Conservation (phyloP, 768 basidiomycete genomes). For the Pleurotus sapidus region DNA sequence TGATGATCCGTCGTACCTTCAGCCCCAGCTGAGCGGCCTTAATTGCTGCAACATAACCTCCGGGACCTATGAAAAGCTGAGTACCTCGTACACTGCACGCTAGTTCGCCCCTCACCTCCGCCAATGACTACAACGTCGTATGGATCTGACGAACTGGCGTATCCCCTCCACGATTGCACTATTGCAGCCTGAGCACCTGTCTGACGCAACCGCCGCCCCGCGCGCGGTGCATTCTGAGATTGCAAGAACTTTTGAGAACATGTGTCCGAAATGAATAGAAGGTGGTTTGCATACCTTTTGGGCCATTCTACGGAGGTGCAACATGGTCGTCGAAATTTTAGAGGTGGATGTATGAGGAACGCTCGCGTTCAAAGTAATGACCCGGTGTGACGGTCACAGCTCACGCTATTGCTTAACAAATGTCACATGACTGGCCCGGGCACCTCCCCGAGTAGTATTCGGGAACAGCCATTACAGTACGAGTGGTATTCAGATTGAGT, state of each 20-base stretch:
- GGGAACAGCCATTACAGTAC: too few species aligned
- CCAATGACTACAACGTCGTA: conserved; percentile 97
- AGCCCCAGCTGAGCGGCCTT: conserved; percentile 97
- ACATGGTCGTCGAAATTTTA: conserved; percentile 17
- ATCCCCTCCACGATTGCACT: conserved; percentile 52
- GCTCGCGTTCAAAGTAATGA: not conserved
- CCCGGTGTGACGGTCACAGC: too few species aligned
- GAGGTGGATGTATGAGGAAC: not conserved
- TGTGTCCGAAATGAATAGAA: not conserved
- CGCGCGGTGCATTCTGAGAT: conserved; percentile 33
- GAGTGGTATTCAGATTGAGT: too few species aligned
- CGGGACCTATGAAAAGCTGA: conserved; percentile 61
- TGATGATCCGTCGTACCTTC: conserved; percentile 49
- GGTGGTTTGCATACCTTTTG: conserved; percentile 26
- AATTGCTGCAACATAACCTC: conserved; percentile 97
- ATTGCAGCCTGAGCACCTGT: conserved; percentile 33
- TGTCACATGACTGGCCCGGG: too few species aligned
- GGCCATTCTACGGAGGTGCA: conserved; percentile 32
- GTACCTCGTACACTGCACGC: not conserved
- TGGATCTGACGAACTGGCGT: conserved; percentile 67
- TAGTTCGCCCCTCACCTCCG: conserved; percentile 58
- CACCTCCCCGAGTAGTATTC: too few species aligned
- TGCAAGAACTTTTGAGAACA: not conserved
- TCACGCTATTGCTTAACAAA: too few species aligned
- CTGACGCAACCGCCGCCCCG: conserved; percentile 43